These are phyloP conservation scores for Lepraria neglecta DNA, from an alignment of 495 filamentous ascomycete species.

Conservation along the genomic window DNA sequence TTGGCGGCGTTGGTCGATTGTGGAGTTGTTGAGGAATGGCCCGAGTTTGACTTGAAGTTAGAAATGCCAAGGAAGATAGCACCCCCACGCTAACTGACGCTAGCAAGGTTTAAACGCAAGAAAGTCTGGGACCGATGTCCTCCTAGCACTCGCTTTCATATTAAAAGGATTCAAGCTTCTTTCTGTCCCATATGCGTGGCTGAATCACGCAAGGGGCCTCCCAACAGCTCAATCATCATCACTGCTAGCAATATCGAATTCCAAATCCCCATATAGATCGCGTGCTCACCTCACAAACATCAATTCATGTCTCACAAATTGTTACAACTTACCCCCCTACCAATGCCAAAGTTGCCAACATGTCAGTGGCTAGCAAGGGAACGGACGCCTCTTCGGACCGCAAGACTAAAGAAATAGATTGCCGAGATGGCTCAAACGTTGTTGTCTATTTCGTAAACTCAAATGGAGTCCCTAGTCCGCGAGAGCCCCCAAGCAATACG, in stretches of 20 bases:
- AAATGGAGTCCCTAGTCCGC: too few relatives aligned
- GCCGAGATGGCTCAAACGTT: constrained; percentile 4
- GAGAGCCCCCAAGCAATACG: neutral
- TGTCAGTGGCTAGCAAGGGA: neutral
- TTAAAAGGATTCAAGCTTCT: too few relatives aligned
- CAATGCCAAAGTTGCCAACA: too few relatives aligned
- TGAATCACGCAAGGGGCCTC: too few relatives aligned
- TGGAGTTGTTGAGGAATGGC: neutral
- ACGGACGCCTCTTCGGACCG: constrained; percentile 7
- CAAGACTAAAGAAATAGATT: neutral
- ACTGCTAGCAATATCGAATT: neutral
- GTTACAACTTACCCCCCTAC: too few relatives aligned
- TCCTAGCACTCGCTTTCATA: too few relatives aligned
- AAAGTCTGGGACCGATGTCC: too few relatives aligned
- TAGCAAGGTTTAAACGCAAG: too few relatives aligned
- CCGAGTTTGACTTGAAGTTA: neutral
- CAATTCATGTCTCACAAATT: neutral
- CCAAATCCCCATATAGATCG: neutral
- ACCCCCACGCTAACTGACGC: neutral
- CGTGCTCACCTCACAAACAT: neutral
- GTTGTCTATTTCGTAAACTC: neutral
- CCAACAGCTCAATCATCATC: too few relatives aligned
- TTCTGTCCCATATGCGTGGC: too few relatives aligned
- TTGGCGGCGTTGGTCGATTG: neutral
- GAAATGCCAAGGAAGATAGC: neutral